Evolutionary conservation across 2,329 filamentous ascomycete genomes (phyloP).

Genomic region (Claviceps monticola): DNA sequence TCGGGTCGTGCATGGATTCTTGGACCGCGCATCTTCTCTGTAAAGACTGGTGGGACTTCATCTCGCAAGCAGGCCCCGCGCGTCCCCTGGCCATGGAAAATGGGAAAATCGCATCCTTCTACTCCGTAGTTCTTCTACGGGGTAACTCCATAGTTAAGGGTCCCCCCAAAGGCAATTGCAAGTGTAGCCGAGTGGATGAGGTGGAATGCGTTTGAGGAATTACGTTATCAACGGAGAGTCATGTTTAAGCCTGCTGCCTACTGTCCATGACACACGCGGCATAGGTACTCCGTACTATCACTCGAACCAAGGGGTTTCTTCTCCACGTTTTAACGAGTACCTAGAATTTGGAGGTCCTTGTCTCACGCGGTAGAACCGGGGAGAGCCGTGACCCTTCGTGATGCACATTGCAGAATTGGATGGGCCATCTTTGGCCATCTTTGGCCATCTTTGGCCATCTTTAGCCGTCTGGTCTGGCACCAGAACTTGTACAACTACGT

Average conservation of each 20-base stretch:
- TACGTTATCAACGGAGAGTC: neutral
- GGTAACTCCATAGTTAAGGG: neutral
- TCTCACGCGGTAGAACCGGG: neutral
- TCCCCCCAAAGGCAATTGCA: neutral
- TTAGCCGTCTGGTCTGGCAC: too few relatives aligned
- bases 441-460: too few relatives aligned
- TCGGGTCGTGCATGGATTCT: neutral
- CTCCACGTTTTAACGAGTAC: neutral
- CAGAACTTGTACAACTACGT: neutral
- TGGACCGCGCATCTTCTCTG: too few relatives aligned
- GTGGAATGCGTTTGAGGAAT: neutral
- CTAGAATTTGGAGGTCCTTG: neutral
- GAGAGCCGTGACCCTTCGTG: neutral
- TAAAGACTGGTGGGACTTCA: too few relatives aligned
- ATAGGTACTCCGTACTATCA: too few relatives aligned
- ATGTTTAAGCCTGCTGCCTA: neutral
- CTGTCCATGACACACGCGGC: too few relatives aligned
- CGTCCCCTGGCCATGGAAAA: too few relatives aligned
- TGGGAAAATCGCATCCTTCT: too few relatives aligned
- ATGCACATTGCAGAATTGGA: too few relatives aligned
- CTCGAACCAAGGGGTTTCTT: neutral
- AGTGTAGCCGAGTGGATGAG: neutral
- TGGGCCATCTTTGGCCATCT: too few relatives aligned
- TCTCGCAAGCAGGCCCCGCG: too few relatives aligned
- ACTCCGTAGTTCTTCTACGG: too few relatives aligned